Conservation (phyloP, 768 basidiomycete species). For the Xerocomellus chrysenteron region DNA sequence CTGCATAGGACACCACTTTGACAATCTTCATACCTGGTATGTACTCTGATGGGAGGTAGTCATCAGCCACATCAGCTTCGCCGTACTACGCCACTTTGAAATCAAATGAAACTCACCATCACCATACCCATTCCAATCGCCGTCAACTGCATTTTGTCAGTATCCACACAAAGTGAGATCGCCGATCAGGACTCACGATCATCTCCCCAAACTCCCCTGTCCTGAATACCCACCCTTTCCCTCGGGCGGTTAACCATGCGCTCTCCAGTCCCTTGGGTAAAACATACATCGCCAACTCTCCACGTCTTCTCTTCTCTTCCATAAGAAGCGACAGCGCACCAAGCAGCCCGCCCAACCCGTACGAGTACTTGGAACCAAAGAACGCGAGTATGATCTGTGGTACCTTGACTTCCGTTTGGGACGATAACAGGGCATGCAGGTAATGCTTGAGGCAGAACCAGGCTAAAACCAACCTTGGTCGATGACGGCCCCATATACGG, state of each 20-base stretch:
- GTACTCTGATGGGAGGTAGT: constrained; percentile 47
- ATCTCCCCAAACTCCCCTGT: constrained; percentile 70
- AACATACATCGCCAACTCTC: constrained; percentile 90
- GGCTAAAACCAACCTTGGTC: constrained; percentile 34
- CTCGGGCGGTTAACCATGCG: constrained; percentile 78
- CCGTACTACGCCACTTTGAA: not conserved
- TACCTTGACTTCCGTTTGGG: constrained; percentile 34
- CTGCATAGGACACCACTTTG: not conserved
- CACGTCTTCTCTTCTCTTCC: constrained; percentile 85
- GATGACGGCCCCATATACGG: not conserved
- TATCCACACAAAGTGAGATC: not conserved
- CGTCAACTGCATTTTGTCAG: constrained; percentile 43
- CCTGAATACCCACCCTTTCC: constrained; percentile 70
- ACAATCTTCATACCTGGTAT: constrained; percentile 57
- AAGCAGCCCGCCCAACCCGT: constrained; percentile 71
- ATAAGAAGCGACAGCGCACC: constrained; percentile 79
- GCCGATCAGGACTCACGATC: constrained; percentile 44
- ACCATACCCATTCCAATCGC: constrained; percentile 90
- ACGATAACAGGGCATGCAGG: constrained; percentile 48
- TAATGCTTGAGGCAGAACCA: constrained; percentile 68
- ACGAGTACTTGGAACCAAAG: constrained; percentile 67
- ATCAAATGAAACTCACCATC: constrained; percentile 52
- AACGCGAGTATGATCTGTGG: constrained; percentile 52
- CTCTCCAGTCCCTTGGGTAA: constrained; percentile 90
- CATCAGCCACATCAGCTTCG: constrained; percentile 6